Evolutionary conservation across 129 eudicot genomes (phyloP), one percentile per base, ranked within the genome.

Genomic region (Helianthus tuberosus): DNA sequence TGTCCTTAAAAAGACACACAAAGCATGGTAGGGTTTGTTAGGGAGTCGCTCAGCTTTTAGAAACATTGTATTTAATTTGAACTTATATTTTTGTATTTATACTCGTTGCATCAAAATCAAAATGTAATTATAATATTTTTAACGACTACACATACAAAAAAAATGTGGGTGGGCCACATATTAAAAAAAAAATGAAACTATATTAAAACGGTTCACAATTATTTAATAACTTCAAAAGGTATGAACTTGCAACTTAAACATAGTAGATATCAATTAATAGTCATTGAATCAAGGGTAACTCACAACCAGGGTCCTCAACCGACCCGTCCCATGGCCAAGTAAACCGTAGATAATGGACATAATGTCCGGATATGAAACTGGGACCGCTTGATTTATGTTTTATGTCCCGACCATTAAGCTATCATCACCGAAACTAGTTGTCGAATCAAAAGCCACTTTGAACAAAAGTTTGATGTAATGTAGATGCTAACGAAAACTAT

Each of bases 1-100:
- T 60, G 43, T 29, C 43, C 44, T 32, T 60, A 27, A 5, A 60
- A 9, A 59, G 3, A 59, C 32, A 27, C 39, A 27, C 39, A 27
- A 59, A 59, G 8, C 16, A 27, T 59, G 41, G 43, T 59, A 11
- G 65, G 65, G 41, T 59, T 60, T 60, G 16, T 60, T 58, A 58
- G 64, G 6, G 14, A 27, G 8, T 58, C 38, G 15, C 38, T 8
- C n/a, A 58, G 13, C 38, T 58, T 58, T 58, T 9, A 25, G 14
- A 25, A 58, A 23, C 39, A 58, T 8, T 60, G 6, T 27, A 27
- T 27, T 27, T 27, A 58, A 58, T 58, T 58, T 10, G 1, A 23
- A 58, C 64, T 3, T 58, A 58, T 11, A 58, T 58, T 58, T 58
- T 27, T 27, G 32, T 27, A 27, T 27, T 27, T 27, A 27, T 27